These are phyloP conservation scores for Phytophthora tubulina DNA, from an alignment of 352 stramenopile species.

Conservation along the genomic window DNA sequence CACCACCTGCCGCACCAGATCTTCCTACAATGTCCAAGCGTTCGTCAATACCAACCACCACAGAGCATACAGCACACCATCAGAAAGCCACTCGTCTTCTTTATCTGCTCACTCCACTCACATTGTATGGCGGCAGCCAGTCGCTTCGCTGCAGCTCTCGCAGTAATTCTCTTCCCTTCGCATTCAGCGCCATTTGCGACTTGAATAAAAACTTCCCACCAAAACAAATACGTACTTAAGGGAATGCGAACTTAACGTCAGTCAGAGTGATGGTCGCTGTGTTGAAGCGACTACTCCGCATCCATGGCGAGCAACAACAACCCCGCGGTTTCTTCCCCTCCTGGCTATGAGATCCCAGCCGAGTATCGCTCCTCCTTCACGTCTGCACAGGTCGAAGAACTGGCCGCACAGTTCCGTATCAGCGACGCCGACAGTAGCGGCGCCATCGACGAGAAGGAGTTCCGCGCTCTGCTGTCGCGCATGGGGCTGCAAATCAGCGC, in stretches of 20 bases:
- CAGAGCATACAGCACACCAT: constrained; percentile 2
- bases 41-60: not conserved
- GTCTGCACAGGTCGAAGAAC: constrained; percentile 60
- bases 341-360: constrained; percentile 46
- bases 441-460: constrained; percentile 72
- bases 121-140: constrained; percentile 93
- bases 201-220: constrained; percentile 19
- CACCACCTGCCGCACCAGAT: constrained; percentile 82
- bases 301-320: constrained; percentile 8
- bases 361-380: constrained; percentile 59
- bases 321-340: not conserved
- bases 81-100: not conserved
- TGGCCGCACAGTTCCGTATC: constrained; percentile 68
- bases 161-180: constrained; percentile 87
- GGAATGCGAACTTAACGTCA: constrained; percentile 2
- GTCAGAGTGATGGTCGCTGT: constrained; percentile 22
- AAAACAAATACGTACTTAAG: constrained; percentile 25
- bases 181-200: constrained; percentile 67
- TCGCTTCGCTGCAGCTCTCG: constrained; percentile 92
- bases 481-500: constrained; percentile 61
- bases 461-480: constrained; percentile 61
- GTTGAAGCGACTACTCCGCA: constrained; percentile 16
- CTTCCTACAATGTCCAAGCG: constrained; percentile 58
- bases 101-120: constrained; percentile 41
- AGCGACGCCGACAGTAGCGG: constrained; percentile 66